Conservation (phyloP, 202 grass and related monocot species). For the Carex sylvatica region DNA sequence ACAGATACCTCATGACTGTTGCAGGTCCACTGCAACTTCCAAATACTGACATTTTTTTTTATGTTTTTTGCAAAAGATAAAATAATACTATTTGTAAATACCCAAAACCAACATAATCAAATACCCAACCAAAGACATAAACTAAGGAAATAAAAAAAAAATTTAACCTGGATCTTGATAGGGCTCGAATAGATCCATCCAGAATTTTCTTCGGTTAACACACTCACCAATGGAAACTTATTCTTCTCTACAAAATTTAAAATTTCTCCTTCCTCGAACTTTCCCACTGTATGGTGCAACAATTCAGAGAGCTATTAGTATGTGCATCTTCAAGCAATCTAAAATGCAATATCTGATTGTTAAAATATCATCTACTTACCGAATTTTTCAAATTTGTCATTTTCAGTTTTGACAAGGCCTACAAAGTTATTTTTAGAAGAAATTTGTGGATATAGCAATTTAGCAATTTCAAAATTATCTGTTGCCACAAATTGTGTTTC, state of each 20-base stretch:
- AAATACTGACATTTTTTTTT: not conserved
- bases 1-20: not conserved
- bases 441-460: constrained; percentile 65
- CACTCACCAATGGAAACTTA: constrained; percentile 81
- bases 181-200: constrained; percentile 82
- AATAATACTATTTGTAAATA: not conserved
- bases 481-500: constrained; percentile 93
- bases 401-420: constrained; percentile 81
- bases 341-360: constrained; percentile 4
- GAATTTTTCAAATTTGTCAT: constrained; percentile 82
- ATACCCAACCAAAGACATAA: not conserved
- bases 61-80: not conserved
- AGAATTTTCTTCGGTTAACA: constrained; percentile 80
- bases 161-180: constrained; percentile 86
- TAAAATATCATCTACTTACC: constrained; percentile 41
- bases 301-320: constrained; percentile 1
- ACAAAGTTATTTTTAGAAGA: constrained; percentile 60
- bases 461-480: constrained; percentile 58
- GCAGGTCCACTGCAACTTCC: not conserved
- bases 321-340: not conserved
- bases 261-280: constrained; percentile 69
- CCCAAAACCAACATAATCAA: not conserved
- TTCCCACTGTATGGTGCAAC: constrained; percentile 51
- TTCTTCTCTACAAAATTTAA: constrained; percentile 73
- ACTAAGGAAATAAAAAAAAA: not conserved